These are phyloP conservation scores for Pseudocercospora vitis DNA, from an alignment of 2,329 filamentous ascomycete species.

Conservation along the genomic window DNA sequence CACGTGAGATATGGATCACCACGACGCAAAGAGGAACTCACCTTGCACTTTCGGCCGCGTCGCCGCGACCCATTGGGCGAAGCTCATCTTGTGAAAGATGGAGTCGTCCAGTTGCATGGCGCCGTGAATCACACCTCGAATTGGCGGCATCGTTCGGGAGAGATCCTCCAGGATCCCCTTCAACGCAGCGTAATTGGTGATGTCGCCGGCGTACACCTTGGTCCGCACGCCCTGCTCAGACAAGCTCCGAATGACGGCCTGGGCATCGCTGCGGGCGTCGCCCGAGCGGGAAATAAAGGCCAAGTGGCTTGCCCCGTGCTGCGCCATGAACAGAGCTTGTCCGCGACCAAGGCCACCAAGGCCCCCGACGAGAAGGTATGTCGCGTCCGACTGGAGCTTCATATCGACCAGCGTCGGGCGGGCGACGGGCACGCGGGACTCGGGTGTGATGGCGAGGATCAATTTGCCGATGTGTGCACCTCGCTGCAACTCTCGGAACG, in stretches of 20 bases:
- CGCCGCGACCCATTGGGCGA: constrained; percentile 10
- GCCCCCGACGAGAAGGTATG: constrained; percentile 30
- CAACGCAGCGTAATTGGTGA: not conserved
- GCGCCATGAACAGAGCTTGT: constrained; percentile 24
- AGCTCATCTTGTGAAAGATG: constrained; percentile 28
- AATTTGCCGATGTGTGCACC: constrained; percentile 7
- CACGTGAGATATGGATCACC: too few species aligned
- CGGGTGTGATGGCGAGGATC: not conserved
- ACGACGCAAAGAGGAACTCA: too few species aligned
- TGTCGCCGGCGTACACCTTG: not conserved
- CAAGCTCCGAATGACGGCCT: not conserved
- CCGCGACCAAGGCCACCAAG: constrained; percentile 28
- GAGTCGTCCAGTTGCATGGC: constrained; percentile 36
- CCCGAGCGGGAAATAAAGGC: constrained; percentile 21
- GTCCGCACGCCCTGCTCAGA: not conserved
- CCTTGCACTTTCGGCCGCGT: constrained; percentile 28
- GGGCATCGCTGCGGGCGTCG: not conserved
- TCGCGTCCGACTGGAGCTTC: constrained; percentile 6
- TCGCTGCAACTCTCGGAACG: constrained; percentile 12
- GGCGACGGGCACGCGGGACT: not conserved
- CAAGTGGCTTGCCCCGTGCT: constrained; percentile 23
- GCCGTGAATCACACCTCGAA: constrained; percentile 30
- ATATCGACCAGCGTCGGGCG: not conserved
- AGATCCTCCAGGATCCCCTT: not conserved
- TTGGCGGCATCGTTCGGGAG: not conserved